Evolutionary conservation across 176 grass and related monocot genomes (phyloP).

Genomic region (Triticum turgidum): DNA sequence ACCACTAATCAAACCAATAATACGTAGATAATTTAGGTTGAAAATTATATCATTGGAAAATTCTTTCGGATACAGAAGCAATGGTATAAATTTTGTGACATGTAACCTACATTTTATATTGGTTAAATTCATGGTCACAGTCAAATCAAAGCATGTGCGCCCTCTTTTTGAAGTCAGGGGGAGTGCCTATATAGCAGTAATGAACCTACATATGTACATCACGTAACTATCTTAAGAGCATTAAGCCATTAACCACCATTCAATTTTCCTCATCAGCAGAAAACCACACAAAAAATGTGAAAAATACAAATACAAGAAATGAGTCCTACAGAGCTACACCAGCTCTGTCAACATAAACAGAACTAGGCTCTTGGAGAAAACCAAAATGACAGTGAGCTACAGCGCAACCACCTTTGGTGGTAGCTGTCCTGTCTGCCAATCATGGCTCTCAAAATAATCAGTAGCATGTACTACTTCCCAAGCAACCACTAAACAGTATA

Average conservation of each 20-base stretch:
- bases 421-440: neutral
- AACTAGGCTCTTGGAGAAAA: neutral
- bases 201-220: neutral
- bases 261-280: conserved; percentile 2
- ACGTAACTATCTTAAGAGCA: neutral
- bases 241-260: neutral
- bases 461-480: neutral
- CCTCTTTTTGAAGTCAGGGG: no score
- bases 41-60: no score
- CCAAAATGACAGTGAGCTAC: neutral
- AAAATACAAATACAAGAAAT: neutral
- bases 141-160: no score
- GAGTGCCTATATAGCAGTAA: neutral
- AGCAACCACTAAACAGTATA: neutral
- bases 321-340: neutral
- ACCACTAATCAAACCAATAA: no score
- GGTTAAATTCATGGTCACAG: no score
- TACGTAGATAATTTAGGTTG: no score
- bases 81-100: no score
- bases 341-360: neutral
- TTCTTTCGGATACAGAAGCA: no score
- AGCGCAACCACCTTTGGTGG: neutral
- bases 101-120: no score
- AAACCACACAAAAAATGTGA: neutral
- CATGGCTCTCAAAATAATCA: neutral